Evolutionary conservation across 164 flowering plant species (phyloP).

Genomic region (Magnolia changhungtana): DNA sequence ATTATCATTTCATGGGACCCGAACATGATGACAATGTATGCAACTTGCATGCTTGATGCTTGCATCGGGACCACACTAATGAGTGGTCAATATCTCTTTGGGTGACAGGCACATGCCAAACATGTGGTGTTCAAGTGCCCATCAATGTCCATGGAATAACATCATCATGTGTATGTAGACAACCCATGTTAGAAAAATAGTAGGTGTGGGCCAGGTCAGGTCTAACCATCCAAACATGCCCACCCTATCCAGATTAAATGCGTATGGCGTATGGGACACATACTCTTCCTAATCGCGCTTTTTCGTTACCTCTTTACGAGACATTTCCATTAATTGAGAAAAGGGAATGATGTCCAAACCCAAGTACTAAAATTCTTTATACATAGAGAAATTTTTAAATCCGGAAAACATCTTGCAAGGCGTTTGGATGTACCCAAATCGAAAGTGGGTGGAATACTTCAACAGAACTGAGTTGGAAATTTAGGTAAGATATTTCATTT

Average conservation of each 20-base stretch:
- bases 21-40: background rate
- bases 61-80: background rate
- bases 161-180: background rate
- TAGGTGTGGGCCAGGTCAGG: background rate
- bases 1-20: background rate
- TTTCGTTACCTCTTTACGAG: background rate
- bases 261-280: background rate
- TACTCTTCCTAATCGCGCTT: background rate
- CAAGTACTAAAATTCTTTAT: background rate
- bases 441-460: too few relatives aligned
- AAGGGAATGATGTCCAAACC: background rate
- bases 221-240: background rate
- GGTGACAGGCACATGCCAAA: background rate
- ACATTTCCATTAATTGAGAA: background rate
- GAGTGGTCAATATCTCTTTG: background rate
- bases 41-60: background rate
- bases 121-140: background rate
- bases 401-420: too few relatives aligned
- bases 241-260: background rate
- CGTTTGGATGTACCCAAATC: too few relatives aligned
- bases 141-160: background rate
- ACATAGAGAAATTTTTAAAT: background rate
- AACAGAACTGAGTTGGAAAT: too few relatives aligned
- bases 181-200: background rate
- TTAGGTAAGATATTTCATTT: too few relatives aligned